Evolutionary conservation across 2,329 filamentous ascomycete genomes (phyloP).

Genomic region (Xylaria sp.): DNA sequence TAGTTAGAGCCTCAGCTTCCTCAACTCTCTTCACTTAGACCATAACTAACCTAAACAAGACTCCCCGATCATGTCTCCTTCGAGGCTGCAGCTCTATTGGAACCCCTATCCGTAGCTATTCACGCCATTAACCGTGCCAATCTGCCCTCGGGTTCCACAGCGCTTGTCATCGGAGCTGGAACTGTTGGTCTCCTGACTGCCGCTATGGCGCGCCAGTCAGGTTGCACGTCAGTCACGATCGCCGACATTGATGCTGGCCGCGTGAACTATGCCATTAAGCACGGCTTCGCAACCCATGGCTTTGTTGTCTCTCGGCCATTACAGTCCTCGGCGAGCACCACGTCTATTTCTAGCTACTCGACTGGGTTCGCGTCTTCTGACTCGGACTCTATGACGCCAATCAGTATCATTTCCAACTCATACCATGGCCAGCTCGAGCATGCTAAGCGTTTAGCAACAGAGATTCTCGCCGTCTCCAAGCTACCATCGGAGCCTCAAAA

Average conservation of each 20-base stretch:
- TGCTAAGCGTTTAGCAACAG: slow-evolving; percentile 61
- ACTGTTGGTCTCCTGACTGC: slow-evolving; percentile 72
- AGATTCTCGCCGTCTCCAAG: slow-evolving; percentile 59
- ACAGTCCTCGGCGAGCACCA: slow-evolving; percentile 57
- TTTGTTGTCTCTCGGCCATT: slow-evolving; percentile 62
- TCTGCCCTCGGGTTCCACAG: slow-evolving; percentile 63
- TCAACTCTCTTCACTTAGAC: slow-evolving; percentile 10
- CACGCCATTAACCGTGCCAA: slow-evolving; percentile 68
- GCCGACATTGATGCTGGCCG: slow-evolving; percentile 70
- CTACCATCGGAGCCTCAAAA: slow-evolving; percentile 48
- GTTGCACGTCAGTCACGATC: slow-evolving; percentile 68
- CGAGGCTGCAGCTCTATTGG: slow-evolving; percentile 69
- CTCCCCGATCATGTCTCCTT: slow-evolving; percentile 70
- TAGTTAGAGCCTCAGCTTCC: not conserved
- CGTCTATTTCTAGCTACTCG: slow-evolving; percentile 56
- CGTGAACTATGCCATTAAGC: slow-evolving; percentile 67
- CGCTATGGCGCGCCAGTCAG: slow-evolving; percentile 70
- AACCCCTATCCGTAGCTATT: slow-evolving; percentile 71
- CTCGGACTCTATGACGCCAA: slow-evolving; percentile 56
- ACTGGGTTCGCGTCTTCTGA: slow-evolving; percentile 58
- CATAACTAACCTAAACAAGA: slow-evolving; percentile 50
- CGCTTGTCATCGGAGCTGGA: slow-evolving; percentile 73
- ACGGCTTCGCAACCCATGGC: slow-evolving; percentile 70
- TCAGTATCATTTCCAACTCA: slow-evolving; percentile 58
- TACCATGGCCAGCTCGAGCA: slow-evolving; percentile 61